These are phyloP conservation scores for Dictyostelium firmibasis DNA, from an alignment of 78 protist species.

Conservation along the genomic window DNA sequence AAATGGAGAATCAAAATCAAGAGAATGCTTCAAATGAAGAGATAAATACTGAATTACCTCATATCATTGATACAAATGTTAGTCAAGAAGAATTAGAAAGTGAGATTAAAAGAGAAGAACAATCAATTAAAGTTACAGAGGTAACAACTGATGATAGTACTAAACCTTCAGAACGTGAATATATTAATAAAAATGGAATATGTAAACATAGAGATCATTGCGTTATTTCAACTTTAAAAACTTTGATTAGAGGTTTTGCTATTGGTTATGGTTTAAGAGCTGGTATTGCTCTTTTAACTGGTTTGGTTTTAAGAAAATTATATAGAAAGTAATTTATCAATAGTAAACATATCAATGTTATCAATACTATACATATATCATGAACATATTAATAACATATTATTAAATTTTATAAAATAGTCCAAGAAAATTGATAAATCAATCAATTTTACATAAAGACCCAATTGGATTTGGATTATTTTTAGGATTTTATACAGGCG, in stretches of 20 bases:
- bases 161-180: neutral
- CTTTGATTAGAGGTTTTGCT: conserved; percentile 4
- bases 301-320: conserved; percentile 54
- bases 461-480: conserved; percentile 76
- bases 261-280: conserved; percentile 78
- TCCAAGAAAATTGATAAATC: conserved; percentile 61
- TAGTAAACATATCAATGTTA: neutral
- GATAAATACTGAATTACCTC: neutral
- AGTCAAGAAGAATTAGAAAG: conserved; percentile 5
- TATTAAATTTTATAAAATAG: too few relatives aligned
- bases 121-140: neutral
- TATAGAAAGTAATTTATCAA: conserved; percentile 49
- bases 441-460: conserved; percentile 61
- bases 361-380: too few relatives aligned
- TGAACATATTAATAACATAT: too few relatives aligned
- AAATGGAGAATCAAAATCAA: neutral
- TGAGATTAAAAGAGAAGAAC: neutral
- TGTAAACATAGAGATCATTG: conserved; percentile 56
- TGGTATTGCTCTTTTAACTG: conserved; percentile 46
- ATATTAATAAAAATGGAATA: conserved; percentile 4
- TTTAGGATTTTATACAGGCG: conserved; percentile 69
- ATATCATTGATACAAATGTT: neutral
- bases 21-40: neutral
- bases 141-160: neutral
- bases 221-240: neutral